Percentiles rank a stretch among this genome's conserved stretches.
Conservation (phyloP, 176 grass and related monocot genomes). For the Eleusine indica region DNA sequence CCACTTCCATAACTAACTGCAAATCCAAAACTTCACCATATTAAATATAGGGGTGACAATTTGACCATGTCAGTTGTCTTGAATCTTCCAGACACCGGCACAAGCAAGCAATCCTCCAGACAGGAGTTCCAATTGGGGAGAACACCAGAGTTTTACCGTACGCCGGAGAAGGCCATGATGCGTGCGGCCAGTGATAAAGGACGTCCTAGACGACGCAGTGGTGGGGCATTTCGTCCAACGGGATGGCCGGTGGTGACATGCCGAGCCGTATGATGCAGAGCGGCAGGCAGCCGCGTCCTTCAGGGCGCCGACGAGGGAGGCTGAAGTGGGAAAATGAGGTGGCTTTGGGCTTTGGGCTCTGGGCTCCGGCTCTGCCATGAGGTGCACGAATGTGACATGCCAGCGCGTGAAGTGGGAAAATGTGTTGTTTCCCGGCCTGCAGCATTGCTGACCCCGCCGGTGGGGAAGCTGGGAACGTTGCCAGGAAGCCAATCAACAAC, state of each 20-base stretch:
- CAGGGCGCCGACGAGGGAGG: slow-evolving; percentile 42
- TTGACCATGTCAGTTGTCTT: too few species aligned
- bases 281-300: slow-evolving; percentile 26
- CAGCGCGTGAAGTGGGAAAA: too few species aligned
- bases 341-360: neutral
- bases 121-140: slow-evolving; percentile 52
- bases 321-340: too few species aligned
- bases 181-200: slow-evolving; percentile 56
- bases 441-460: too few species aligned
- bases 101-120: slow-evolving; percentile 53
- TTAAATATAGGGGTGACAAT: too few species aligned
- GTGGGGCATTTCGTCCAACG: slow-evolving; percentile 58
- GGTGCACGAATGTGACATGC: too few species aligned
- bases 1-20: neutral
- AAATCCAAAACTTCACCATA: too few species aligned
- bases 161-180: slow-evolving; percentile 40
- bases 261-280: slow-evolving; percentile 25
- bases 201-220: slow-evolving; percentile 65
- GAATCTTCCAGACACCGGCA: slow-evolving; percentile 4
- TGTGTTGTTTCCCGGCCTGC: too few species aligned
- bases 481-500: too few species aligned
- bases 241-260: slow-evolving; percentile 38
- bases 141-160: slow-evolving; percentile 23
- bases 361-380: neutral
- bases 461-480: too few species aligned